Percentiles rank a stretch among this genome's conserved stretches.
These are phyloP conservation scores for Paratinospora sagittata DNA, from an alignment of 164 flowering plant genomes.

Conservation along the genomic window DNA sequence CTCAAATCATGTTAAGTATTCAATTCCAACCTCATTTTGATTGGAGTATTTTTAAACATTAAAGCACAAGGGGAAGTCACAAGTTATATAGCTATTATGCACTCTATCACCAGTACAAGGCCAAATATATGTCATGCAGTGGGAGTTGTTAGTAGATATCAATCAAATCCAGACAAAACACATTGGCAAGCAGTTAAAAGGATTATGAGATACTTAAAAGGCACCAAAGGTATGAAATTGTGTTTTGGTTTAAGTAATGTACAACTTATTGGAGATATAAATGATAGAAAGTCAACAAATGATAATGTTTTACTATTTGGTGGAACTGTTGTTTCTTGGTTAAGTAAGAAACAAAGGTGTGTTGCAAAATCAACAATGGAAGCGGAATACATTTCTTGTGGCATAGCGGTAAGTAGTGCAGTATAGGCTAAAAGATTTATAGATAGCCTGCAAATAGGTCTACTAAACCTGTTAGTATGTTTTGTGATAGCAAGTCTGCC, in stretches of 20 bases:
- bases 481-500: conserved; percentile 9
- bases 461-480: neutral
- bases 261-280: neutral
- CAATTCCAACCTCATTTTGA: too few species aligned
- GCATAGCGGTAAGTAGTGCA: neutral
- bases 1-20: too few species aligned
- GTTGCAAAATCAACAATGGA: conserved; percentile 5
- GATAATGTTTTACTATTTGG: neutral
- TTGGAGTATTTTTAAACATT: too few species aligned
- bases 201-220: too few species aligned
- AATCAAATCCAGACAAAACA: neutral
- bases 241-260: neutral
- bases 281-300: neutral
- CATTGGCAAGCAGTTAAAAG: neutral
- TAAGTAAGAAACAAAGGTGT: too few species aligned
- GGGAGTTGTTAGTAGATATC: conserved; percentile 8
- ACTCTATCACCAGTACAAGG: too few species aligned
- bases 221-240: neutral
- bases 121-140: too few species aligned
- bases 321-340: neutral
- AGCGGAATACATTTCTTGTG: neutral
- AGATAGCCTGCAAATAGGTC: neutral
- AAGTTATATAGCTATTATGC: too few species aligned
- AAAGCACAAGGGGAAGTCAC: too few species aligned
- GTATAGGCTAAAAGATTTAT: conserved; percentile 2